Evolutionary conservation across 2,329 filamentous ascomycete species (phyloP), one percentile per base, ranked within the genome.

Genomic region (Xylariaceae sp.): DNA sequence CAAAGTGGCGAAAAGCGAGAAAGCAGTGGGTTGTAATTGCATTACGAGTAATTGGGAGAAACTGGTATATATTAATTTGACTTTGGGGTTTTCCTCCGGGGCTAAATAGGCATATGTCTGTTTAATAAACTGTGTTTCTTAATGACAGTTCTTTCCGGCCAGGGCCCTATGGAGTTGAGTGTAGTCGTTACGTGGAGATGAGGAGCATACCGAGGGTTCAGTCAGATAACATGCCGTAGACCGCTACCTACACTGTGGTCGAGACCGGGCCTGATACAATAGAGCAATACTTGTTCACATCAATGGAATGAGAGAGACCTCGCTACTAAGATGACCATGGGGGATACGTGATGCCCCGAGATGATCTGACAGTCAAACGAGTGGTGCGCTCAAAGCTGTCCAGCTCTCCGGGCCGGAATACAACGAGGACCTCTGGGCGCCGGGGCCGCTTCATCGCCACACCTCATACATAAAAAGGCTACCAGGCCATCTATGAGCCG

Each of bases 71-170:
- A 57, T 57, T 55, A 47, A 62, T 62, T 62, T 60, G 54, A 57
- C 61, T 54, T 3, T 49, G 60, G 62, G 56, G 56, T 58, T 58
- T 56, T 53, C n/a, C 45, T 49, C 52, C 15, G 33, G 15, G 15
- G 54, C 48, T 52, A 59, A 60, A 60, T 60, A 44, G 62, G 59
- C 54, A 64, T 62, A 60, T 54, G 42, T 54, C 62, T 61, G 12
- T 66, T 66, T 67, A 62, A 64, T 65, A 65, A 57, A 55, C 63
- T 59, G 54, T 51, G 54, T 58, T 61, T 57, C 52, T 54, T 59
- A 53, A 47, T 43, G 27, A 27, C 22, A 38, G 48, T 47, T 49
- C 57, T 54, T 51, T 58, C 44, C 52, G 55, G 58, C 57, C 57
- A 48, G 51, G 48, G 15, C 12, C 12, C 12, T 15, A 45, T 44